Base-by-base conservation (phyloP, 768 basidiomycete species). In the Leccinum incarnatum region DNA sequence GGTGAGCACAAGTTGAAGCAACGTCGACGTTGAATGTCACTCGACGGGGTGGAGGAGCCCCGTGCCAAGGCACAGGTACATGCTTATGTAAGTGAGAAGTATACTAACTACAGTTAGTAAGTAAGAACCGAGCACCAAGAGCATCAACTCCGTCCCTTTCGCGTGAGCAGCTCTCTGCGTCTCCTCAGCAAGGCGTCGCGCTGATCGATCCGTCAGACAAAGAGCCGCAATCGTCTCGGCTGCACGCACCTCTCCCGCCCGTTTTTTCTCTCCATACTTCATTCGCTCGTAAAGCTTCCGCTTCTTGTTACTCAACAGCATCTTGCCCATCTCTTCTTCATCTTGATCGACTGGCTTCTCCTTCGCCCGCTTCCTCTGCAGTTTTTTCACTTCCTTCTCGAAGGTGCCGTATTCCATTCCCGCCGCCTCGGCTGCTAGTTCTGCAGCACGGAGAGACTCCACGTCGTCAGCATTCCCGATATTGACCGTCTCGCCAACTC, bases 291-390 rank as follows among this genome's bases (percentile, higher is more conserved):
- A 96, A 66, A 97, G 75, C 75, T 95, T 95, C 66, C 86, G 83
- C 74, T 96, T 89, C 77, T 91, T 93, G 74, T 93, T 94, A 78
- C 92, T 96, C 87, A 97, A 88, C 85, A 98, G 82, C 87, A 98
- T 96, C 82, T 95, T 96, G 75, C 91, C 89, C 89, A 96, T 92
- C 70, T 95, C 90, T 67, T 85, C 80, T 70, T 94, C 92, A 19
- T 67, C 49, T 62, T 65, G 32, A 62, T 75, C 73, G 62, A 77
- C 77, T 62, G 66, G 63, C 64, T 74, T 73, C 62, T 73, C 76
- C 11, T 65, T 65, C 40, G 64, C 55, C 47, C 61, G 68, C 63
- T 78, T 75, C 65, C 80, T 85, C 59, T 72, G 76, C 34, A 81
- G 79, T 69, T 87, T 87, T 64, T 79, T 81, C 52, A 93, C 81